Evolutionary conservation across 176 grass and related monocot species (phyloP), one percentile per base, ranked within the genome.

Genomic region (Paspalum notatum): DNA sequence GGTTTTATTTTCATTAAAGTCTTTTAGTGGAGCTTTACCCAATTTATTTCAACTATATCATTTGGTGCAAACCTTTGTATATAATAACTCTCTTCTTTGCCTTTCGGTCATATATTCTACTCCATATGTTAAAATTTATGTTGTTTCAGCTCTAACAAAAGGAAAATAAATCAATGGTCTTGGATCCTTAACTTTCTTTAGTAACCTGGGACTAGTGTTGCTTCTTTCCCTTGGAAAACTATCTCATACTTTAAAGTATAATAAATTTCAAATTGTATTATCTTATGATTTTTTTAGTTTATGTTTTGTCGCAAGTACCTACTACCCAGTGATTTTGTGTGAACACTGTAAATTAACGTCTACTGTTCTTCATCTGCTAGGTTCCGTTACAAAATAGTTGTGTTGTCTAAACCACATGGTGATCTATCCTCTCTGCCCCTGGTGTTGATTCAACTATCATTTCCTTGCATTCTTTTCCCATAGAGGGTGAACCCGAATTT

Each of bases 1-100:
- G 89, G 92, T 95, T 91, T 83, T 73, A 18, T 70, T 76, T 87
- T n/a, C 25, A 61, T 58, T 26, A 24, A 44, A 47, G 43, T 66
- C 43, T 78, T 78, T 3, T 32, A 32, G 37, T 76, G 53, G 21
- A 64, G 25, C 63, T 83, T 83, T 65, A 69, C 13, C 37, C 56
- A 3, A 45, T 51, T 26, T 38, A 2, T 24, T 39, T 68, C 13
- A 15, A 40, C 12, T 26, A 40, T 69, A 40, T 69, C 63, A 40
- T 62, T 71, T 78, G 7, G 41, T 5, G 5, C 25, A 26, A 76
- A 46, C 17, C 12, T 39, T 49, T 18, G 4, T 12, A 54, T 87
- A 72, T 53, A 27, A 72, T 53, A 27, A 16, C 8, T 5, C 43
- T 37, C 4, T 59, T 45, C 38, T 12, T 32, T 9, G 4, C n/a